A percentile compares a stretch with the other conserved stretches of the same genome.
Conservation (phyloP, 371 early-diverging fungal species). For the Chytridiales sp. region DNA sequence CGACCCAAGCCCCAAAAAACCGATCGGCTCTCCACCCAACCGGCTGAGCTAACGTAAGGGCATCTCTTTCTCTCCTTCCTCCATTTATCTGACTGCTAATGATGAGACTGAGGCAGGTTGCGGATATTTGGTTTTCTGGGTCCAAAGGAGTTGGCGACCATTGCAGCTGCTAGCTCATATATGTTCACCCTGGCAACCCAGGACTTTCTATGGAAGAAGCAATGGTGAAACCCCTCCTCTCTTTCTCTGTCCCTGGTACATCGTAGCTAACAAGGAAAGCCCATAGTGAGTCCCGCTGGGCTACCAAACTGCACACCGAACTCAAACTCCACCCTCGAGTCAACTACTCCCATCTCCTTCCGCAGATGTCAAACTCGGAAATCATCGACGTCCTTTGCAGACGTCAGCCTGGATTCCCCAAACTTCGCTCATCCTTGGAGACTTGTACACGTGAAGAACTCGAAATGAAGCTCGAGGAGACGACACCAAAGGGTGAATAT, state of each 20-base stretch:
- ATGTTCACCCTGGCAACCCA: constrained; percentile 2
- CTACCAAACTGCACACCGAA: constrained; percentile 1
- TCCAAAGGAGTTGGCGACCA: background rate
- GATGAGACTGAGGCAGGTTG: background rate
- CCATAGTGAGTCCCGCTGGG: constrained; percentile 12
- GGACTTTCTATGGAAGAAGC: constrained; percentile 4
- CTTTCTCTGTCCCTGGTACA: no score
- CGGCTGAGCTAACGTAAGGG: no score
- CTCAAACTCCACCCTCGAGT: constrained; percentile 12
- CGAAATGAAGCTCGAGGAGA: background rate
- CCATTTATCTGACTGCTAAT: no score
- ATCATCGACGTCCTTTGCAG: background rate
- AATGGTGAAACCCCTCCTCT: constrained; percentile 8
- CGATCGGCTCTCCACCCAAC: no score
- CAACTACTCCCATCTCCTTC: background rate
- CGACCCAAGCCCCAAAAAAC: no score
- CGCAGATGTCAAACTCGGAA: background rate
- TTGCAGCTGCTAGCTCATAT: background rate
- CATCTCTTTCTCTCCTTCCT: no score
- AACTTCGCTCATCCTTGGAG: no score
- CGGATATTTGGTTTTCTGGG: constrained; percentile 1
- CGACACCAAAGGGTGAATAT: no score
- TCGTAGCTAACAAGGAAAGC: no score
- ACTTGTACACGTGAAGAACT: background rate
- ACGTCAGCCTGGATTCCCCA: background rate